Base-by-base conservation (phyloP, 1,284 basidiomycete genomes). In the Ustilago esculenta region DNA sequence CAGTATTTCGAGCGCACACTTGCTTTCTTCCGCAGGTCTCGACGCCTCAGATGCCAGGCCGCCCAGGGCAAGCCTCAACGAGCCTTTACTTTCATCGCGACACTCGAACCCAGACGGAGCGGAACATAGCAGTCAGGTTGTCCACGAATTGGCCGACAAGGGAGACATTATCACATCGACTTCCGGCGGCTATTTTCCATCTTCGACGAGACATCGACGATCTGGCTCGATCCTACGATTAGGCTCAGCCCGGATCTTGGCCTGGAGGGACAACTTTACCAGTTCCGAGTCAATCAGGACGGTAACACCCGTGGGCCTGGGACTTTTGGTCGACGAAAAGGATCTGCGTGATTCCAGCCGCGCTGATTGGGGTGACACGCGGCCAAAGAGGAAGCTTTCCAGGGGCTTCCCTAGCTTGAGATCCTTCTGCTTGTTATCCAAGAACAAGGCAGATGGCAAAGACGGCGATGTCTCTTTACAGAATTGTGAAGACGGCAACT, bases 141-240 rank as follows among this genome's bases (percentile, higher is more conserved):
- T 21, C 15, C 24, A 11, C 18, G 27, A 29, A 12, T 29, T 12
- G 27, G 27, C 27, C 3, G 35, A 20, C 17, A 5, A 17, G 5
- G 17, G 40, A 24, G 27, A 33, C 20, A 25, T 9, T 17, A 24
- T 15, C 33, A 21, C 15, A 14, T 9, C 29, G 23, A 25, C 35
- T 2, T 18, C 29, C 4, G 32, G 14, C 3, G 17, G 25, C 12
- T 17, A 32, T 10, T 7, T 29, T 30, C 20, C 49, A 12, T 5
- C 25, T 5, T 18, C 42, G 0, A 59, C 42, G 0, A 59, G 43
- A 12, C 58, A 63, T 29, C 45, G 59, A 7, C 66, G 66, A 17
- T 69, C 66, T 1, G 50, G 59, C 17, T 69, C 66, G 1, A 9
- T 63, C 0, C 9, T 69, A 25, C 47, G 37, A 8, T 50, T 53